Evolutionary conservation across 768 basidiomycete species (phyloP), one percentile per base, ranked within the genome.

Genomic region (Podaxis sp.): DNA sequence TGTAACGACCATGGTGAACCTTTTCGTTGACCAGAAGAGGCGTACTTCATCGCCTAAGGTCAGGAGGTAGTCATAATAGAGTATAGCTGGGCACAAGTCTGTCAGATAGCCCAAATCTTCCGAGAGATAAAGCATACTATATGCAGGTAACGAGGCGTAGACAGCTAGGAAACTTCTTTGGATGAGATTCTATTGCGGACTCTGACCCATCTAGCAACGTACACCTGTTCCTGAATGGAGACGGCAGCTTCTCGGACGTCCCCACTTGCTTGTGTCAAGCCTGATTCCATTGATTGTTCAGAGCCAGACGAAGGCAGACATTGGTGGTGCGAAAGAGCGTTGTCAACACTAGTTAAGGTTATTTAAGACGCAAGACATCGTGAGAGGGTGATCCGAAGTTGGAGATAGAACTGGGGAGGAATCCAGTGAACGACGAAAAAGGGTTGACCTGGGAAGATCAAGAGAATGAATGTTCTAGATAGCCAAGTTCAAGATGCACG

Each of bases 31-130:
- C 84, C 85, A 86, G 69, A 80, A 82, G 6, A 76, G 73, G 19
- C 75, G 72, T 26, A 80, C 67, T 68, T 86, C 85, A 9, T 66
- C 63, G 1, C 68, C 59, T 0, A 86, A 62, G 0, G 84, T 86
- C 54, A 85, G 70, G 11, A 76, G 24, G 60, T 81, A 84, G 67
- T 86, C 85, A 56, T 84, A 85, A 44, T 80, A 76, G 8, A 81
- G 74, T 62, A 80, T 71, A 3, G 70, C 80, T 81, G 24, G 15
- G 38, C 15, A 17, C 22, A 36, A 3, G 15, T 49, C 6, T 6
- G 15, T 52, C 1, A 28, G 15, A 17, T 9, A 33, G 12, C 19
- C 0, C 38, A 38, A 17, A 3, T 7, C n/a, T 17, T 6, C n/a
- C 9, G 28, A 28, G 38, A n/a, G 26, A 22, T 15, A 40, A 2